Evolutionary conservation across 768 basidiomycete species (phyloP).

Genomic region (Gyrodon lividus): DNA sequence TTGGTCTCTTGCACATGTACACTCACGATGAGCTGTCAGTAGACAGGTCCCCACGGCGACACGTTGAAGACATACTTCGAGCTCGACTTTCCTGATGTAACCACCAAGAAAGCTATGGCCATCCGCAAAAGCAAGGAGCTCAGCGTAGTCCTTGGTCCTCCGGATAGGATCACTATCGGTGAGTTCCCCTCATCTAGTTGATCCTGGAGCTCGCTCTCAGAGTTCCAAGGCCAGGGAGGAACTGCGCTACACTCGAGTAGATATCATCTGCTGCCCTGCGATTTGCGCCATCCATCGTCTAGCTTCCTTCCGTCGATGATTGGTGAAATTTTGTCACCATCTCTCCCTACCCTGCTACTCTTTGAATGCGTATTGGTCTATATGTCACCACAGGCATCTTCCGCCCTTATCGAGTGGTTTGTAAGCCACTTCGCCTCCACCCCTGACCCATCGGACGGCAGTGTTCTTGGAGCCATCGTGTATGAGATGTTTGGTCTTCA

Average conservation of each 20-base stretch:
- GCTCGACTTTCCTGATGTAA: conserved; percentile 87
- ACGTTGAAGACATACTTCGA: conserved; percentile 70
- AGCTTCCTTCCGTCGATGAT: conserved; percentile 42
- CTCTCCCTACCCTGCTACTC: conserved; percentile 74
- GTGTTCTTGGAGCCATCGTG: conserved; percentile 54
- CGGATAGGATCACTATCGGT: conserved; percentile 18
- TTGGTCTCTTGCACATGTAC: conserved; percentile 5
- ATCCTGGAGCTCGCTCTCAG: not conserved
- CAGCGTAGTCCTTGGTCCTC: conserved; percentile 16
- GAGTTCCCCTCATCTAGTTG: not conserved
- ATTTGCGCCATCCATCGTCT: conserved; percentile 64
- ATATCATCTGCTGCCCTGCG: conserved; percentile 67
- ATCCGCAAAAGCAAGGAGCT: conserved; percentile 64
- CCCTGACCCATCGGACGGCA: not conserved
- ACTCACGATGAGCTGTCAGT: conserved; percentile 13
- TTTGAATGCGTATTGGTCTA: conserved; percentile 96
- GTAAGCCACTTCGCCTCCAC: conserved; percentile 44
- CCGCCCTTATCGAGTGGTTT: conserved; percentile 72
- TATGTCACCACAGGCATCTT: conserved; percentile 60
- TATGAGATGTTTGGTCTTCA: conserved; percentile 94
- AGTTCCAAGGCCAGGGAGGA: conserved; percentile 29
- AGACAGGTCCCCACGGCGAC: conserved; percentile 58
- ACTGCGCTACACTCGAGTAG: conserved; percentile 51
- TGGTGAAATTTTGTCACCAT: conserved; percentile 48
- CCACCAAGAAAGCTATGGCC: conserved; percentile 77